Percentiles rank a stretch among this genome's conserved stretches.
These are phyloP conservation scores for Lasiosphaeria ovina DNA, from an alignment of 495 filamentous ascomycete species.

Conservation along the genomic window DNA sequence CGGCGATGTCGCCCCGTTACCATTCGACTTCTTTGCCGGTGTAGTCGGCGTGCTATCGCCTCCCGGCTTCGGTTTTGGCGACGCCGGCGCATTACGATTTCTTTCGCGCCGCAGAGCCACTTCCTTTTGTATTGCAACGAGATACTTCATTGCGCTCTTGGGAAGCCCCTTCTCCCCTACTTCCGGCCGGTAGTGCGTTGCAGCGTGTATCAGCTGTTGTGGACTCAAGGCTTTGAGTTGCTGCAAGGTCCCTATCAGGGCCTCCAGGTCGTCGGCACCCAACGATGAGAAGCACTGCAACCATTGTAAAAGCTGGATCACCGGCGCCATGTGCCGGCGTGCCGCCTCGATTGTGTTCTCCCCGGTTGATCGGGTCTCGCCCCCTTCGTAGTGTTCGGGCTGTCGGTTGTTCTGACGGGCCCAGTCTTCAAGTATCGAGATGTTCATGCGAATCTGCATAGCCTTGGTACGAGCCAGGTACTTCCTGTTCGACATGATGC, in stretches of 20 bases:
- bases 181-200: conserved; percentile 89
- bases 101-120: conserved; percentile 54
- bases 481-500: conserved; percentile 91
- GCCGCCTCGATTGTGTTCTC: conserved; percentile 82
- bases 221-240: conserved; percentile 82
- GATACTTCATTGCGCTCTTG: conserved; percentile 81
- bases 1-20: conserved; percentile 16
- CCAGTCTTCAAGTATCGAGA: conserved; percentile 95
- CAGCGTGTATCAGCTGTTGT: conserved; percentile 87
- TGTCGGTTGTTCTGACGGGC: conserved; percentile 87
- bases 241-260: conserved; percentile 77
- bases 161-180: conserved; percentile 91
- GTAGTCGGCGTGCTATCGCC: conserved; percentile 39
- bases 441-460: conserved; percentile 99
- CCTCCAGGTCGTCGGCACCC: conserved; percentile 80
- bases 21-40: conserved; percentile 28
- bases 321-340: conserved; percentile 77
- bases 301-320: conserved; percentile 96
- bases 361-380: conserved; percentile 80
- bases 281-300: conserved; percentile 95
- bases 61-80: conserved; percentile 31
- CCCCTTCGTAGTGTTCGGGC: conserved; percentile 93
- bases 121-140: conserved; percentile 77
- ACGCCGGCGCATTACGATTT: conserved; percentile 30
- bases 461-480: conserved; percentile 97